Base-by-base conservation (phyloP, 805 yeast genomes). In the Saccharomycopsis fibuligera region DNA sequence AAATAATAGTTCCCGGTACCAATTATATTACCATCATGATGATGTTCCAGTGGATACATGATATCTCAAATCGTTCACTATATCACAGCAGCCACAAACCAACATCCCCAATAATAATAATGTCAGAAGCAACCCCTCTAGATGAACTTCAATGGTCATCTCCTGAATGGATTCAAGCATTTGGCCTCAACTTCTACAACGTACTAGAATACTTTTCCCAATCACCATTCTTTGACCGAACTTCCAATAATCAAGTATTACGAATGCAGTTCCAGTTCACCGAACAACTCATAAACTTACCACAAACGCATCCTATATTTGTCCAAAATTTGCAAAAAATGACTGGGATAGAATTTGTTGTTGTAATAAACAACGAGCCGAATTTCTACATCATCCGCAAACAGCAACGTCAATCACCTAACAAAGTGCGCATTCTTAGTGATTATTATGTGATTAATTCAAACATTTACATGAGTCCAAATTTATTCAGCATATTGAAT, bases 131-230 rank as follows among this genome's bases (percentile, higher is more conserved):
- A 14, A 19, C 35, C 12, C 70, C 72, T 27, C 69, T 90, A 24
- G 97, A 90, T 61, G 97, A 91, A 59, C 74, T 93, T 37, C 98
- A 90, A 63, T 93, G 99, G 99, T 79, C 90, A 56, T 83, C 93
- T 3, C 98, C 99, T 1, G 99, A 93, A 64, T 93, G 96, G 95
- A 88, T 93, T 55, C 96, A 89, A 62, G 77, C 82, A 46, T 81
- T 81, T 62, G 97, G 96, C 0, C 75, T 93, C 22, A 74, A 89
- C 40, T 85, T 95, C 0, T 95, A 82, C 46, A 93, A 90, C 61
- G 96, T 93, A 1, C 73, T 93, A 19, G 98, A 93, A 51, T 93
- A 93, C 66, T 90, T 93, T 60, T 72, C 96, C 3, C 86, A 87
- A 57, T 86, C 96, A 2, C 99, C 99, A 1, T 95, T 91, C 67